These are phyloP conservation scores for Aspergillus tamarii DNA, from an alignment of 2,329 filamentous ascomycete genomes.

Conservation along the genomic window DNA sequence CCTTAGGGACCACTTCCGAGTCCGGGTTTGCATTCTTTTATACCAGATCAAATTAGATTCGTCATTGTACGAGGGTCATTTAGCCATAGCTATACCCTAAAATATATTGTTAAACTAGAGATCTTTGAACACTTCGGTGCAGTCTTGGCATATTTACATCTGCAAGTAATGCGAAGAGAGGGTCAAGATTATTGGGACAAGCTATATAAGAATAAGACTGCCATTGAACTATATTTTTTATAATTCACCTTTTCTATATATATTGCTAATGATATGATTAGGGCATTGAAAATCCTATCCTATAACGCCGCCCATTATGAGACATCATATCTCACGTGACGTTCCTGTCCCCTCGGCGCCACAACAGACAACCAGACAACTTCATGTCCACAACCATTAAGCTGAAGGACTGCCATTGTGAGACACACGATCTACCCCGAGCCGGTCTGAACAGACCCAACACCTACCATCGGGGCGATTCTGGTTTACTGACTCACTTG, in stretches of 20 bases:
- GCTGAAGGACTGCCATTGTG: not conserved
- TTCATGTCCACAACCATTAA: not conserved
- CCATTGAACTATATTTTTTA: not conserved
- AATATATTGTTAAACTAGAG: no score
- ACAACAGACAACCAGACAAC: not conserved
- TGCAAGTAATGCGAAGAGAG: not conserved
- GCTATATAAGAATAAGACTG: not conserved
- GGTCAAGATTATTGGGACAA: fast-evolving
- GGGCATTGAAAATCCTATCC: not conserved
- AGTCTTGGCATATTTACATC: not conserved
- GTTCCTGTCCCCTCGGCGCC: not conserved
- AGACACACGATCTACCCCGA: not conserved
- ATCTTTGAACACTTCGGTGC: no score
- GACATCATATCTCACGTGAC: not conserved
- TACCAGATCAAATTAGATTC: no score
- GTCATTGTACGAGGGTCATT: no score
- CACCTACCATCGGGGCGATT: not conserved
- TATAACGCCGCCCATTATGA: not conserved
- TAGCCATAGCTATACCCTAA: not conserved
- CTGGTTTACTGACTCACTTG: not conserved
- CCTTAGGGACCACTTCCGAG: no score
- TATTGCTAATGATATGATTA: not conserved
- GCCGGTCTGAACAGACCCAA: not conserved
- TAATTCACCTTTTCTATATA: not conserved
- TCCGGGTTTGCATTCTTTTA: no score